A percentile compares a stretch with the other conserved stretches of the same genome.
phyloP scores from a whole-genome alignment of 768 basidiomycete species.

The Amanita polypyramis region DNA sequence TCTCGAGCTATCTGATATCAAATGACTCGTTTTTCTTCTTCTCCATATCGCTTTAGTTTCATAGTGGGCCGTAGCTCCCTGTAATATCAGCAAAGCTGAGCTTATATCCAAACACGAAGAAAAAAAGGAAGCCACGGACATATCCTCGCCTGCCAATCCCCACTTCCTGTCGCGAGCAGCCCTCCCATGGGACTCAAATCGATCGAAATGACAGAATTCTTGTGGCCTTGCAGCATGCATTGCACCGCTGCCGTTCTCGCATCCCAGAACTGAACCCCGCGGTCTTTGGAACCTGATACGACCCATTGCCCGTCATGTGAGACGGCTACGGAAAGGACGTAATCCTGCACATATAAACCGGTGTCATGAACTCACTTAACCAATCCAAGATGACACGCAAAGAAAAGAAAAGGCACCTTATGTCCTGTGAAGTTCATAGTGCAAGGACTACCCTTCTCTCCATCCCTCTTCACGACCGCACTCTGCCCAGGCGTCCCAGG shows the following conservation, averaged over 20 bases:
- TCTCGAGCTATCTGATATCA: too few relatives aligned
- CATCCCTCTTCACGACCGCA: constrained; percentile 34
- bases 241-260: constrained; percentile 68
- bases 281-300: constrained; percentile 90
- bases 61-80: constrained; percentile 2
- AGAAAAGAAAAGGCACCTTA: constrained; percentile 48
- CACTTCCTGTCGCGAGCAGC: constrained; percentile 41
- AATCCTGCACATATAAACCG: constrained; percentile 37
- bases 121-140: constrained; percentile 24
- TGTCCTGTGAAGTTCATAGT: constrained; percentile 86
- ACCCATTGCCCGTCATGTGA: constrained; percentile 92
- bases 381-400: background rate
- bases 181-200: constrained; percentile 36
- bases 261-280: constrained; percentile 93
- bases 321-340: constrained; percentile 52
- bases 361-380: background rate
- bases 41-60: background rate
- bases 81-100: background rate
- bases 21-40: too few relatives aligned
- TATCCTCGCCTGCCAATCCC: constrained; percentile 45
- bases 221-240: constrained; percentile 80
- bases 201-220: constrained; percentile 44
- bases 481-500: constrained; percentile 6
- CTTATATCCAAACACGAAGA: background rate
- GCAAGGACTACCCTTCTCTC: constrained; percentile 39